A percentile compares a stretch with the other conserved stretches of the same genome.
Evolutionary conservation across 2,329 filamentous ascomycete species (phyloP).

Genomic region (Phyllosticta citribraziliensis): DNA sequence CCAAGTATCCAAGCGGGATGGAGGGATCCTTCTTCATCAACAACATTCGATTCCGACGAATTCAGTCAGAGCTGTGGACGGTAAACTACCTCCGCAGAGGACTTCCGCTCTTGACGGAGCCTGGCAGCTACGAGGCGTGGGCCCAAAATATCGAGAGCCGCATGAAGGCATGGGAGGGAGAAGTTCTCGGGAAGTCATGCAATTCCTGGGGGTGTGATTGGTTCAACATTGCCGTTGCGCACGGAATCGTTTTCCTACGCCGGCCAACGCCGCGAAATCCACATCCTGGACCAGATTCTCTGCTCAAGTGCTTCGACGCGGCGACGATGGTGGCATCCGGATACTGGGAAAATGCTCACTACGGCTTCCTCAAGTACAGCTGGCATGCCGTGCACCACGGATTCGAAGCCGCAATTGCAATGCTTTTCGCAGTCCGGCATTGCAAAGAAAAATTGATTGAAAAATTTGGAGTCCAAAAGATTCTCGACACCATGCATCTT

Average conservation of each 20-base stretch:
- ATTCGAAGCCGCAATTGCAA: slow-evolving; percentile 8
- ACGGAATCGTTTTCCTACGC: slow-evolving; percentile 8
- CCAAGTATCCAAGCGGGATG: slow-evolving; percentile 4
- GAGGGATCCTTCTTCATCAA: slow-evolving; percentile 7
- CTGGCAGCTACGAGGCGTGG: slow-evolving; percentile 7
- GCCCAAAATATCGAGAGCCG: slow-evolving; percentile 2
- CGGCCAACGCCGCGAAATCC: slow-evolving; percentile 6
- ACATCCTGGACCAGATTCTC: not conserved
- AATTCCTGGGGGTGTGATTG: not conserved
- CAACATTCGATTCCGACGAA: slow-evolving; percentile 4
- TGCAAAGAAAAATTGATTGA: slow-evolving; percentile 7
- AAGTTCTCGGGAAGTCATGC: not conserved
- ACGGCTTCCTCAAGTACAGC: slow-evolving; percentile 6
- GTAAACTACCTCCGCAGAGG: slow-evolving; percentile 8
- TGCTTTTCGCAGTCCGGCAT: slow-evolving; percentile 6
- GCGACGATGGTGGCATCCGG: slow-evolving; percentile 4
- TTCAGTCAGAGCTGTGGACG: slow-evolving; percentile 10
- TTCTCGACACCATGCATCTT: slow-evolving; percentile 7
- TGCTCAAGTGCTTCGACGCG: slow-evolving; percentile 7
- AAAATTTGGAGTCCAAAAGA: slow-evolving; percentile 1
- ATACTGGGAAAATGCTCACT: slow-evolving; percentile 4
- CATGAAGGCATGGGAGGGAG: not conserved
- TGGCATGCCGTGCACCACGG: slow-evolving; percentile 9
- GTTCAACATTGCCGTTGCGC: slow-evolving; percentile 3
- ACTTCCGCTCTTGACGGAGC: not conserved